Evolutionary conservation across 2,329 filamentous ascomycete species (phyloP), one percentile per base, ranked within the genome.

Genomic region (Paraphoma sp.): DNA sequence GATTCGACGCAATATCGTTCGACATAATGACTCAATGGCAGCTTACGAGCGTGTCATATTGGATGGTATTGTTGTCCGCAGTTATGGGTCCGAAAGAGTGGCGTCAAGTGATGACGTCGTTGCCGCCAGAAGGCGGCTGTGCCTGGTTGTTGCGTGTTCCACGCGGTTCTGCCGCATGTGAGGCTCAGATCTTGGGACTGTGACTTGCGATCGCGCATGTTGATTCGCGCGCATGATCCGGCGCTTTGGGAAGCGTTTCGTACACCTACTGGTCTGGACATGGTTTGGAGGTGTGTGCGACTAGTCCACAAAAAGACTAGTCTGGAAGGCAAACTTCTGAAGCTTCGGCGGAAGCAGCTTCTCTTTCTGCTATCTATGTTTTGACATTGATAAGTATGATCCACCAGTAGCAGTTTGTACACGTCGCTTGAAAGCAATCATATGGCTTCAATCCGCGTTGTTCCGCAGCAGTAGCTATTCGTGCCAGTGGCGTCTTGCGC

Each of bases 1-100:
- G 69, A 40, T 74, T 73, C 4, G 62, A 60, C 9, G 57, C 53
- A 10, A 72, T 72, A 16, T 65, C 63, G 14, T 58, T 62, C 6
- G 63, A 56, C 60, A 65, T 65, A 29, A 31, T 44, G 14, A 33
- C 9, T 17, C 29, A 46, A 31, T 33, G 36, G 10, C 33, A 12
- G 10, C 8, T 33, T 47, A 7, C 38, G 18, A 28, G 30, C 31
- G 31, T 46, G 38, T 29, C 30, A 44, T 47, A 47, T 41, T 48
- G 12, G 14, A 30, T 41, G 54, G 33, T 16, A 46, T 42, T 6
- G 28, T n/a, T 48, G 16, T 2, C 11, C 29, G 51, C 47, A 48
- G 46, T 51, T 53, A 51, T 51, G 38, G 51, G 14, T 17, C 14
- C 36, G 12, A 28, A 47, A 14, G 16, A 18, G 11, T 52, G 23